Evolutionary conservation across 1,139 yeast genomes (phyloP), one percentile per base, ranked within the genome.

Genomic region (Candida labiduridarum): DNA sequence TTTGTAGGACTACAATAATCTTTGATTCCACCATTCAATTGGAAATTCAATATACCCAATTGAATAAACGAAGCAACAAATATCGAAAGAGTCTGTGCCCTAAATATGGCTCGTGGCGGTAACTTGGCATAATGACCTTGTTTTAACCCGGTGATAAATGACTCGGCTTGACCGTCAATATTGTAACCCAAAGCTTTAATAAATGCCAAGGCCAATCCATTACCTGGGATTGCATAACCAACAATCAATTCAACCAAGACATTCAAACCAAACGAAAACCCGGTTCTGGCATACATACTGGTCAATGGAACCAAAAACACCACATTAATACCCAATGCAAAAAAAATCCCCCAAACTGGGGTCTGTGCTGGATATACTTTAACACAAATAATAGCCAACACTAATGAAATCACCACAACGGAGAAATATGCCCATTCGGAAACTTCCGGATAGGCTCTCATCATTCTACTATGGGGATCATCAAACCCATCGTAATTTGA

Each of bases 221-320:
- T 81, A 44, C 85, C 85, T 16, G 87, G 87, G 27, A 83, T 56
- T 2, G 85, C 83, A 57, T 82, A 82, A 16, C 88, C 88, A 43
- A 80, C 72, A 52, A 84, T 75, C 56, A 84, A 68, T 62, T 83
- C 87, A 42, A 80, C 82, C 51, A 84, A 63, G 5, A 82, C 83
- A 56, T 82, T 82, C 52, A 83, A 68, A 29, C 83, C 82, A 51
- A 82, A 68, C 16, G 71, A 62, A 52, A 71, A 66, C 44, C 84
- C 87, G 14, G 84, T 79, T 35, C 78, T 72, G 3, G 85, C 72
- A 56, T 74, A 80, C 31, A 82, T 31, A 33, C 49, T 46, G 2
- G 49, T 83, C 53, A 83, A 69, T 51, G 79, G 89, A 67, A 84
- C 71, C 62, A 84, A 70, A 59, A 83, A 82, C 6, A 79, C 66